Evolutionary conservation across 768 basidiomycete genomes (phyloP).

Genomic region (Bullera alba): DNA sequence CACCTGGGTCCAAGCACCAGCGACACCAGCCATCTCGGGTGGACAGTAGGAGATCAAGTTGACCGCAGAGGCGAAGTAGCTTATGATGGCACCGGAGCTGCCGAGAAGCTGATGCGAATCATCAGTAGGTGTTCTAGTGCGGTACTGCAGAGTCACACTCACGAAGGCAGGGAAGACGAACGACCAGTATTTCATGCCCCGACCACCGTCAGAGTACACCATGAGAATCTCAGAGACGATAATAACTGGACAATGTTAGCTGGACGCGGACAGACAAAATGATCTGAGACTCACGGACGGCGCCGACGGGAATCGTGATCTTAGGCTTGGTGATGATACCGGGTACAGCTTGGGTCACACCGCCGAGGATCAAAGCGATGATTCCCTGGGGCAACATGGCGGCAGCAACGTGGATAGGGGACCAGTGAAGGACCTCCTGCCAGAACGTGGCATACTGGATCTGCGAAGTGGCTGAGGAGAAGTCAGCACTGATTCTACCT

Average conservation of each 20-base stretch:
- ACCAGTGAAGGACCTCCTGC: conserved; percentile 23
- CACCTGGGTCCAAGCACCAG: conserved; percentile 36
- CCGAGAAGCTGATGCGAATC: conserved; percentile 15
- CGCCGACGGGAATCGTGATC: conserved; percentile 27
- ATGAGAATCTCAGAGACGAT: conserved; percentile 24
- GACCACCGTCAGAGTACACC: conserved; percentile 36
- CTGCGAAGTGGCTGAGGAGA: conserved; percentile 22
- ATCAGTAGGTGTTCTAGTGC: background rate
- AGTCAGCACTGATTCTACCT: background rate
- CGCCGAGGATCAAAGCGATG: conserved; percentile 26
- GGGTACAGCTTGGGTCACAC: conserved; percentile 20
- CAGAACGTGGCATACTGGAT: conserved; percentile 33
- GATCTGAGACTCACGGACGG: conserved; percentile 14
- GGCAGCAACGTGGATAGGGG: conserved; percentile 33
- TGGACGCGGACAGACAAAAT: background rate
- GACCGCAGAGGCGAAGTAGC: conserved; percentile 22
- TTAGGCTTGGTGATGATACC: conserved; percentile 28
- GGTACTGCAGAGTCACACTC: background rate
- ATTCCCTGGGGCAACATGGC: conserved; percentile 39
- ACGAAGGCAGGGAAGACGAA: conserved; percentile 36
- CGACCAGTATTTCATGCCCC: conserved; percentile 39
- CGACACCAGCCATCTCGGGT: conserved; percentile 37
- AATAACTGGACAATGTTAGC: conserved; percentile 16
- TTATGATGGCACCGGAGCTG: conserved; percentile 24
- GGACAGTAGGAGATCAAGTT: conserved; percentile 35